Evolutionary conservation across 2,329 filamentous ascomycete species (phyloP), one percentile per base, ranked within the genome.

Genomic region (Pseudogymnoascus sp.): DNA sequence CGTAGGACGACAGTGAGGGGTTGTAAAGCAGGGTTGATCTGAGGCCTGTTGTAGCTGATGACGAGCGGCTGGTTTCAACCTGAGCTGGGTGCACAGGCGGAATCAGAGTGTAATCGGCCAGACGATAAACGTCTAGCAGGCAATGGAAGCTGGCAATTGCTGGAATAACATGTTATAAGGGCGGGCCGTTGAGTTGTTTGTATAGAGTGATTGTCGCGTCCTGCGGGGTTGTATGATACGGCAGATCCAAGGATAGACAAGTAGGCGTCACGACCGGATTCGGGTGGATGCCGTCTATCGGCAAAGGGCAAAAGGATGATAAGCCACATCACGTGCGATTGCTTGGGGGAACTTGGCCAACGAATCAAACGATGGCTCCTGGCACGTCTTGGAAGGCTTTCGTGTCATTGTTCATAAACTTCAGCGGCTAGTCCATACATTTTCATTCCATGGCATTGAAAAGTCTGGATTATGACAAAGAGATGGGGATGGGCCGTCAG

Each of bases 51-150:
- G 65, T 66, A 73, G 74, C 76, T 75, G 72, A 74, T 73, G 76
- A 77, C 74, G 74, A 74, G 72, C 69, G 74, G 49, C 49, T 77
- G 75, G 76, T 76, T 73, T 69, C 73, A 71, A 72, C 72, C 76
- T 74, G 71, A 72, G 75, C 76, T 78, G 75, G 77, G 72, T 77
- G 75, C 76, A 76, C 73, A 76, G 76, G 74, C 71, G 68, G 71
- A 73, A 74, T 72, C 73, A 68, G 72, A 67, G 70, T 73, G 71
- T 69, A 71, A 72, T 73, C 71, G 66, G 77, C 77, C 72, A 79
- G 77, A 78, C 77, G 72, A 56, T 56, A 63, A 65, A 69, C 72
- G 77, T 76, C 77, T 78, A 81, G 78, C 77, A 74, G 72, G 69
- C 66, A 69, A 59, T 11, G 69, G 49, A 56, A 56, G 49, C n/a